Conservation (phyloP, 352 stramenopile species). For the Phytopythium chamaehyphon region DNA sequence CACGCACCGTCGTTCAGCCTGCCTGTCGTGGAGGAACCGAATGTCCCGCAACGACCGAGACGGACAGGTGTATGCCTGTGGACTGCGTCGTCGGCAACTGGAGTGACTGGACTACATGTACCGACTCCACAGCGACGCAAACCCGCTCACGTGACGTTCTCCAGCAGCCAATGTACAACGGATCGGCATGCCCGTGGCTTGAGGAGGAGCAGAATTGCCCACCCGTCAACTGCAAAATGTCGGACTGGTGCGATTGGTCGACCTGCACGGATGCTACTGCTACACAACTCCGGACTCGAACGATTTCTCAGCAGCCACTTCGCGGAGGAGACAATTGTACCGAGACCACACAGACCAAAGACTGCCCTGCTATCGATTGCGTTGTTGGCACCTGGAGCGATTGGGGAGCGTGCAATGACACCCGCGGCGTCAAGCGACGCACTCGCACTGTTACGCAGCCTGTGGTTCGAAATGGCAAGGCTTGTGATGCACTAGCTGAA, state of each 20-base stretch:
- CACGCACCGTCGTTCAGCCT: constrained; percentile 29
- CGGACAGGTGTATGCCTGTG: constrained; percentile 25
- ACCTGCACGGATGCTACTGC: constrained; percentile 37
- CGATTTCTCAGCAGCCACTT: constrained; percentile 25
- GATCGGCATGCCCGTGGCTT: constrained; percentile 24
- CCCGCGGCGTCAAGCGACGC: constrained; percentile 19
- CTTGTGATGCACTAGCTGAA: constrained; percentile 26
- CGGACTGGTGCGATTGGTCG: constrained; percentile 38
- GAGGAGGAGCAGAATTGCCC: constrained; percentile 33
- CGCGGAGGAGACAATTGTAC: constrained; percentile 33
- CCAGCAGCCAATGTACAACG: constrained; percentile 16
- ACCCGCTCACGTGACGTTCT: constrained; percentile 24
- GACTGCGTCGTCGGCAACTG: constrained; percentile 36
- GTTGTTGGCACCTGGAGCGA: constrained; percentile 24
- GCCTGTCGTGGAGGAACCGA: constrained; percentile 28
- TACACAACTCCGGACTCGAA: constrained; percentile 35
- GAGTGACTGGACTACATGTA: constrained; percentile 33
- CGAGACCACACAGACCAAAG: constrained; percentile 16
- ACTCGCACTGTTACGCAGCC: constrained; percentile 16
- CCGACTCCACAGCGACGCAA: constrained; percentile 17
- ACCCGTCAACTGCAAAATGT: constrained; percentile 34
- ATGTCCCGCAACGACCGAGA: constrained; percentile 37
- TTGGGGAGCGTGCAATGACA: constrained; percentile 28
- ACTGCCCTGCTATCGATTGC: constrained; percentile 43
- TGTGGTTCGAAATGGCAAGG: constrained; percentile 22